phyloP scores from a whole-genome alignment of 176 grass and related monocot genomes.

The Oropetium thomaeum region DNA sequence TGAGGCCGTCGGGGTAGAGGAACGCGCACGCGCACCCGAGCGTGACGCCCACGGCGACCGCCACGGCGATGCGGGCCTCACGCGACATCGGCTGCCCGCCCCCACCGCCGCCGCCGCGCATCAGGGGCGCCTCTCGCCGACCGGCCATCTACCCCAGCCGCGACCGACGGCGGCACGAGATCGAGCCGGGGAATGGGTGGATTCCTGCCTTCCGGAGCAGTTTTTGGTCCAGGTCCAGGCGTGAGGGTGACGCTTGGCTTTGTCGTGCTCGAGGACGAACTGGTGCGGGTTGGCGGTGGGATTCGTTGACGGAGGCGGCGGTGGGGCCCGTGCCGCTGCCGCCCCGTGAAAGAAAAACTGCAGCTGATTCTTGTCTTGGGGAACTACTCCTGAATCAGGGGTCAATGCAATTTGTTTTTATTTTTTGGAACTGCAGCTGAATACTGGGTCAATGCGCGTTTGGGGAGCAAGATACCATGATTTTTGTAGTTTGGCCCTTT shows the following conservation, averaged over 20 bases:
- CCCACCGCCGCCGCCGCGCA: conserved; percentile 30
- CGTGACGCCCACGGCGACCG: conserved; percentile 65
- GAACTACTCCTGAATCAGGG: too few species aligned
- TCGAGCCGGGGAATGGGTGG: neutral
- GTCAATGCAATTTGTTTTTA: too few species aligned
- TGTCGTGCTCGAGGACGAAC: conserved; percentile 20
- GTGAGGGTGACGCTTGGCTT: conserved; percentile 30
- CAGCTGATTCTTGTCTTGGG: neutral
- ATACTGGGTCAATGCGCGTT: neutral
- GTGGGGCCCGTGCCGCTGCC: neutral
- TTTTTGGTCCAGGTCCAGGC: neutral
- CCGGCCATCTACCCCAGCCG: conserved; percentile 47
- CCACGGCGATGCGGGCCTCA: conserved; percentile 71
- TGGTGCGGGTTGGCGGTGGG: neutral
- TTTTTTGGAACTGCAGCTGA: too few species aligned
- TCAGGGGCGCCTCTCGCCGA: conserved; percentile 72
- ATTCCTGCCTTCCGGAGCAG: neutral
- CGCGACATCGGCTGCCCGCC: conserved; percentile 54
- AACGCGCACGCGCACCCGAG: conserved; percentile 80
- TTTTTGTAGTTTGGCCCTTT: neutral
- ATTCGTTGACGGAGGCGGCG: neutral
- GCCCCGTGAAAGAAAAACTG: neutral
- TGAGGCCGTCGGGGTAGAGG: conserved; percentile 85
- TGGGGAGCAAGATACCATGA: neutral
- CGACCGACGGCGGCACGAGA: conserved; percentile 22